phyloP scores from a whole-genome alignment of 139 green algal genomes.

The Trebouxia sp. region DNA sequence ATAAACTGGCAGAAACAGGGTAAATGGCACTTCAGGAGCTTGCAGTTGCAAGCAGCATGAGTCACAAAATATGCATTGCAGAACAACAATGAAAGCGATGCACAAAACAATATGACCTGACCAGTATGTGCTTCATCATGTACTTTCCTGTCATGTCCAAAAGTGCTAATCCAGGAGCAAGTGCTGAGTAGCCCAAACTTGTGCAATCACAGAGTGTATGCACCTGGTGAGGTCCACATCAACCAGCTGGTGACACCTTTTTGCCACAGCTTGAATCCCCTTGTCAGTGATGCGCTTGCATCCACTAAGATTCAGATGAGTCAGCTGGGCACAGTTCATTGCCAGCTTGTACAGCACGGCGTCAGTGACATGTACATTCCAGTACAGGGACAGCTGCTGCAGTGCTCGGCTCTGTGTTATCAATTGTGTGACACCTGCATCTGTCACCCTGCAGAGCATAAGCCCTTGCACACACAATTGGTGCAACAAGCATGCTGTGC shows the following conservation, averaged over 20 bases:
- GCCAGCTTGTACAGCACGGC: conserved; percentile 17
- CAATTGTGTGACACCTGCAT: conserved; percentile 15
- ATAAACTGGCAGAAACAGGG: too few relatives aligned
- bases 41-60: background rate
- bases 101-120: too few relatives aligned
- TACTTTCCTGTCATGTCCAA: background rate
- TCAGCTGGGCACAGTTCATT: conserved; percentile 22
- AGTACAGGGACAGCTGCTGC: conserved; percentile 33
- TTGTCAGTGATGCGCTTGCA: conserved; percentile 36
- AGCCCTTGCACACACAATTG: too few relatives aligned
- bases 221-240: conserved; percentile 40
- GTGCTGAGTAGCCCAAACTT: background rate
- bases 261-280: conserved; percentile 24
- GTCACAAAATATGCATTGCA: background rate
- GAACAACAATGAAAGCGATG: too few relatives aligned
- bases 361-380: conserved; percentile 36
- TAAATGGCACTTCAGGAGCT: too few relatives aligned
- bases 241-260: conserved; percentile 9
- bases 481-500: background rate
- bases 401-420: conserved; percentile 13
- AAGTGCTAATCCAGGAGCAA: background rate
- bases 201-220: too few relatives aligned
- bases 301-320: conserved; percentile 32
- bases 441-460: conserved; percentile 31
- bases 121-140: background rate